These are phyloP conservation scores for Penicillium concentricum DNA, from an alignment of 2,329 filamentous ascomycete genomes.

Conservation along the genomic window DNA sequence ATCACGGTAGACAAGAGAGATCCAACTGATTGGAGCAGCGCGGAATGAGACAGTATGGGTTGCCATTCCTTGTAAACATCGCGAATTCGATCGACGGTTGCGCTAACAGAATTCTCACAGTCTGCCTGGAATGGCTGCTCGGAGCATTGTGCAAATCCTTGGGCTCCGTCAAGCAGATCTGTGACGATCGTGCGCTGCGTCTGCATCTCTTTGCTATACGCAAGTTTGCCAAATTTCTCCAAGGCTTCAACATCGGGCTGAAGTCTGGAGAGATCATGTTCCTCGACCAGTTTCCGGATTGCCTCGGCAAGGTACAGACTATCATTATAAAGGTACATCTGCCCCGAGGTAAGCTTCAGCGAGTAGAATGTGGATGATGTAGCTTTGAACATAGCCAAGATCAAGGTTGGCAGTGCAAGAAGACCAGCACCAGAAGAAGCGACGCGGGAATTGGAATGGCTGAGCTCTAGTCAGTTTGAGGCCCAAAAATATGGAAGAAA, in stretches of 20 bases:
- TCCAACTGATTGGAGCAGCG: conserved; percentile 61
- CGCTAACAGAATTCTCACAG: conserved; percentile 60
- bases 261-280: conserved; percentile 51
- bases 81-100: conserved; percentile 57
- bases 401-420: conserved; percentile 47
- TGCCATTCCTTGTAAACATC: conserved; percentile 59
- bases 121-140: conserved; percentile 58
- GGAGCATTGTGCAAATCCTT: conserved; percentile 61
- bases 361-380: conserved; percentile 49
- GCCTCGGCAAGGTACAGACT: conserved; percentile 57
- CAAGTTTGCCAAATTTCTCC: conserved; percentile 59
- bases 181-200: conserved; percentile 61
- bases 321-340: conserved; percentile 67
- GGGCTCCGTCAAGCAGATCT: conserved; percentile 62
- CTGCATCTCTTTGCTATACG: conserved; percentile 65
- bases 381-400: conserved; percentile 53
- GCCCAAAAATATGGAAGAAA: not conserved
- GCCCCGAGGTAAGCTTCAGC: conserved; percentile 48
- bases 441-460: conserved; percentile 37
- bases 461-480: conserved; percentile 24
- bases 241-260: conserved; percentile 55
- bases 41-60: conserved; percentile 58
- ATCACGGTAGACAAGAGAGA: conserved; percentile 58
- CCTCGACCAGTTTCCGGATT: conserved; percentile 50
- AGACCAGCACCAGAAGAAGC: conserved; percentile 45